Percentiles rank a stretch among this genome's conserved stretches.
phyloP scores from a whole-genome alignment of 495 filamentous ascomycete species.

The Glarea lozoyensis region DNA sequence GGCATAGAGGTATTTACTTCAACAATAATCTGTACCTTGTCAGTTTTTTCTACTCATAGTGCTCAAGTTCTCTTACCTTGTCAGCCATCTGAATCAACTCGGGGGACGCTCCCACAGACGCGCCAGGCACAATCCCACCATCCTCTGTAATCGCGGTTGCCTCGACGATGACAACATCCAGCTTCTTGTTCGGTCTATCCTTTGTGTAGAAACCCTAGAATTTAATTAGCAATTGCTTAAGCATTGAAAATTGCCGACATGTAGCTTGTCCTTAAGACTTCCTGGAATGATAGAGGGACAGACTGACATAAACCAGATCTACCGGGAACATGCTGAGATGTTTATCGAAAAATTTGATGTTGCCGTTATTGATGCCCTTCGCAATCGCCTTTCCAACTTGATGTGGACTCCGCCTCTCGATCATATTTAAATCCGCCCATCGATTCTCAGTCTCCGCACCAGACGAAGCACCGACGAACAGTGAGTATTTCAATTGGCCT shows the following conservation, averaged over 20 bases:
- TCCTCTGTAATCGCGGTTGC: slow-evolving; percentile 87
- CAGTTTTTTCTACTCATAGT: not conserved
- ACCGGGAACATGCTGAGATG: slow-evolving; percentile 89
- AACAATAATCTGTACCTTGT: slow-evolving; percentile 56
- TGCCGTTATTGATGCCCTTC: slow-evolving; percentile 82
- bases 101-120: slow-evolving; percentile 76
- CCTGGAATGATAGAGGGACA: not conserved
- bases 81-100: slow-evolving; percentile 85
- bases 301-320: slow-evolving; percentile 70
- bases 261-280: not conserved
- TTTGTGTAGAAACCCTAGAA: slow-evolving; percentile 61
- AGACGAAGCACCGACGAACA: slow-evolving; percentile 84
- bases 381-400: slow-evolving; percentile 89
- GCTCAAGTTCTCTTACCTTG: too few relatives aligned
- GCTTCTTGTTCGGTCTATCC: slow-evolving; percentile 59
- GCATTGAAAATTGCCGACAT: too few relatives aligned
- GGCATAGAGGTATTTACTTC: slow-evolving; percentile 86
- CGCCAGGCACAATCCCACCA: slow-evolving; percentile 83
- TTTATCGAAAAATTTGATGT: slow-evolving; percentile 90
- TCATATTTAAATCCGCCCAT: slow-evolving; percentile 83
- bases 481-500: slow-evolving; percentile 72
- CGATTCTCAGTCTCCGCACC: slow-evolving; percentile 88
- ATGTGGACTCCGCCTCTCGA: slow-evolving; percentile 74
- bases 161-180: slow-evolving; percentile 83
- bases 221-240: too few relatives aligned